Percentiles rank a stretch among this genome's conserved stretches.
Conservation (phyloP, 306 rosid species). For the Inga laurina region DNA sequence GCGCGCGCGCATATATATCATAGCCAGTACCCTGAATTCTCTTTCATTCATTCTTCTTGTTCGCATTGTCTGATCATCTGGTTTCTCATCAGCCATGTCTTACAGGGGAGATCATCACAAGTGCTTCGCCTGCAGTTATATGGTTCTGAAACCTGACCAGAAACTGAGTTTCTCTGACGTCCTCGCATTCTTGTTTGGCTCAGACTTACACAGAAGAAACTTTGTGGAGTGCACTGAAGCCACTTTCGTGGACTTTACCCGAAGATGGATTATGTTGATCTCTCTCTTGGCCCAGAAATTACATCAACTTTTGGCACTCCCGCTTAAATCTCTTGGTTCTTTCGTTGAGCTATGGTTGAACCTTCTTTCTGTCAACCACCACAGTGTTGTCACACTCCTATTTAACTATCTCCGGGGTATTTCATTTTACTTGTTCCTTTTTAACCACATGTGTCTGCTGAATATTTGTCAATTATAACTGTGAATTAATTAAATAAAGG, state of each 20-base stretch:
- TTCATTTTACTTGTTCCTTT: no score
- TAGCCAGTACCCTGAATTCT: no score
- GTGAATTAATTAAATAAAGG: not conserved
- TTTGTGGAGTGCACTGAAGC: not conserved
- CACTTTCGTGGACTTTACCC: not conserved
- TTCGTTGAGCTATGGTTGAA: slow-evolving; percentile 17
- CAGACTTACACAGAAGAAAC: not conserved
- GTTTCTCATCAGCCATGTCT: slow-evolving; percentile 11
- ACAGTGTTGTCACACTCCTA: slow-evolving; percentile 17
- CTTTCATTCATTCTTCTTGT: not conserved
- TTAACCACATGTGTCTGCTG: no score
- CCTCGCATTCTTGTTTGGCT: slow-evolving; percentile 33
- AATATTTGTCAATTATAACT: not conserved
- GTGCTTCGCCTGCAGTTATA: slow-evolving; percentile 26
- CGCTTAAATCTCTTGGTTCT: slow-evolving; percentile 35
- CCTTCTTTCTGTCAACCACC: not conserved
- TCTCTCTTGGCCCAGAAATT: slow-evolving; percentile 46
- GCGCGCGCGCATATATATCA: no score
- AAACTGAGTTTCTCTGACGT: slow-evolving; percentile 43
- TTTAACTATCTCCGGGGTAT: slow-evolving; percentile 42
- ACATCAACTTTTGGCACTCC: slow-evolving; percentile 24
- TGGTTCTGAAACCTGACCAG: slow-evolving; percentile 50
- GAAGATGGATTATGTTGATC: slow-evolving; percentile 38
- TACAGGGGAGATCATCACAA: not conserved
- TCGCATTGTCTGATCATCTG: not conserved